A percentile compares a stretch with the other conserved stretches of the same genome.
Evolutionary conservation across 2,329 filamentous ascomycete genomes (phyloP).

Genomic region (Raffaelea albimanens): DNA sequence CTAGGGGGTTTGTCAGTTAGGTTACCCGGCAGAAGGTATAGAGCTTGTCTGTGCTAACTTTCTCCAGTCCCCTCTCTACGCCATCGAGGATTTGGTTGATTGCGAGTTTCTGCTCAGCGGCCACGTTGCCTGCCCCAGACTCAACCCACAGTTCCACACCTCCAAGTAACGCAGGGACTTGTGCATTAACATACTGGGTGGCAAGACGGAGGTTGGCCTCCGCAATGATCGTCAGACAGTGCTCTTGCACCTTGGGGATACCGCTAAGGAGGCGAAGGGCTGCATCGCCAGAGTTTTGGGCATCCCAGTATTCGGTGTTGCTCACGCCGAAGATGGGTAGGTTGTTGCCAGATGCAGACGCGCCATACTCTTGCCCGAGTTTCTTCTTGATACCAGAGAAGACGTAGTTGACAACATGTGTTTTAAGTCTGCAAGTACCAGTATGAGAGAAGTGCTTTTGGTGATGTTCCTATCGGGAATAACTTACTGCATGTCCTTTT

Average conservation of each 20-base stretch:
- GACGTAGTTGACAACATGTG: background rate
- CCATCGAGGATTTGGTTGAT: no score
- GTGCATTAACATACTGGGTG: slow-evolving; percentile 26
- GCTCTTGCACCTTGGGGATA: slow-evolving; percentile 27
- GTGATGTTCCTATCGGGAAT: no score
- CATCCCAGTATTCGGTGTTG: background rate
- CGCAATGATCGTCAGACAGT: slow-evolving; percentile 36
- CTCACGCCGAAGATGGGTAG: background rate
- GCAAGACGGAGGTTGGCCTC: slow-evolving; percentile 28
- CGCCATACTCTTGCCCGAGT: background rate
- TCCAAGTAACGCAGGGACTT: slow-evolving; percentile 30
- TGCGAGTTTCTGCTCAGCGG: no score
- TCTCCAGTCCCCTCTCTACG: no score
- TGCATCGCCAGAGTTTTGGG: slow-evolving; percentile 5
- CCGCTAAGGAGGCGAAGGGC: slow-evolving; percentile 25
- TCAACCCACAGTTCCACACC: slow-evolving; percentile 33
- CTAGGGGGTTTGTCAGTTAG: no score
- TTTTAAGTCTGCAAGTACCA: background rate
- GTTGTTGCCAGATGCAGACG: background rate
- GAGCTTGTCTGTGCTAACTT: no score
- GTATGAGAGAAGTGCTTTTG: background rate
- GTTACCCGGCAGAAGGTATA: no score
- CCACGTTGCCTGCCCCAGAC: slow-evolving; percentile 12
- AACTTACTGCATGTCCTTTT: no score
- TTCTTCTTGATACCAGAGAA: background rate